phyloP scores from a whole-genome alignment of 371 early-diverging fungal genomes.

The Choanephora cucurbitarum region DNA sequence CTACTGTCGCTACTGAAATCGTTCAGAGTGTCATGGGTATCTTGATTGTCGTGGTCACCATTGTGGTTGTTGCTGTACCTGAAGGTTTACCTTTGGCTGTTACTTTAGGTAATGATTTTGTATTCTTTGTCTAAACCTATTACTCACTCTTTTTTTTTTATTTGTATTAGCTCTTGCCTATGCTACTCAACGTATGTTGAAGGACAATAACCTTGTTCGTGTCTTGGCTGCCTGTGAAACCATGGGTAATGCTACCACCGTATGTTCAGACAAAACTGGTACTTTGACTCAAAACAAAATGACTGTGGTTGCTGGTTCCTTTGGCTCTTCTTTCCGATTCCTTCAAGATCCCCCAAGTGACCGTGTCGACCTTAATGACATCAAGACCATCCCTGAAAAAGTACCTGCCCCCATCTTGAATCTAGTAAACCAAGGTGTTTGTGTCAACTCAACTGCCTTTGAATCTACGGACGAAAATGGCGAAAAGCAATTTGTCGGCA shows the following conservation, averaged over 20 bases:
- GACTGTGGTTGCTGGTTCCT: slow-evolving; percentile 78
- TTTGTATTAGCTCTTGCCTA: slow-evolving; percentile 67
- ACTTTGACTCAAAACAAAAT: slow-evolving; percentile 90
- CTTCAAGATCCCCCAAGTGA: slow-evolving; percentile 40
- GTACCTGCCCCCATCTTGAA: slow-evolving; percentile 47
- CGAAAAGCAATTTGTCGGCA: slow-evolving; percentile 61
- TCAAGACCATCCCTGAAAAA: slow-evolving; percentile 26
- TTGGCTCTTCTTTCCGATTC: slow-evolving; percentile 53
- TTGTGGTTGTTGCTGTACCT: slow-evolving; percentile 80
- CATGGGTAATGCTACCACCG: slow-evolving; percentile 91
- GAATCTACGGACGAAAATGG: slow-evolving; percentile 63
- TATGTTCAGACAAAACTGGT: slow-evolving; percentile 93
- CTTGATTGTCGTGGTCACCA: slow-evolving; percentile 69
- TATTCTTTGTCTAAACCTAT: background rate
- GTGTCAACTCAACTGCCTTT: slow-evolving; percentile 81
- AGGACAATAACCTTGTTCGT: slow-evolving; percentile 90
- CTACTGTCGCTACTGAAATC: slow-evolving; percentile 31
- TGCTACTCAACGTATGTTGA: slow-evolving; percentile 84
- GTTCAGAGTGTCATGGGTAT: slow-evolving; percentile 58
- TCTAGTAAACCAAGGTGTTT: slow-evolving; percentile 64
- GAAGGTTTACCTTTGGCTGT: slow-evolving; percentile 84
- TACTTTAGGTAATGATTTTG: slow-evolving; percentile 52
- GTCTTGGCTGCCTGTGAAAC: slow-evolving; percentile 91
- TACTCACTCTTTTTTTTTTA: background rate
- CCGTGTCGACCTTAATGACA: slow-evolving; percentile 40